These are phyloP conservation scores for Pythium oligandrum DNA, from an alignment of 352 stramenopile genomes.

Conservation along the genomic window DNA sequence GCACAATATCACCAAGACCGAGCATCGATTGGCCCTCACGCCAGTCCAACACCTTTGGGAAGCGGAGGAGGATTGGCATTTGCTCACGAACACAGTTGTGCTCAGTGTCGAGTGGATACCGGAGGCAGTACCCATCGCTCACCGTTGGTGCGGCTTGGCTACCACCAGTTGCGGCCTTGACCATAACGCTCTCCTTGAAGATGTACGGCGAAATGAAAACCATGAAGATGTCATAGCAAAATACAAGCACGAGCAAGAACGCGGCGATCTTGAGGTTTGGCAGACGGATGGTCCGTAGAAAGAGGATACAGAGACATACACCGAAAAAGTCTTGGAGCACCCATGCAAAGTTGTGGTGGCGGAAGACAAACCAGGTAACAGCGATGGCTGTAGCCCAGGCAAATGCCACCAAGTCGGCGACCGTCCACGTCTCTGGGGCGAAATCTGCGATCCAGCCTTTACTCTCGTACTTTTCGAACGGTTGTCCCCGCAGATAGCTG, in stretches of 20 bases:
- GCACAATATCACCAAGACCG: conserved; percentile 95
- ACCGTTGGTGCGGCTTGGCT: conserved; percentile 38
- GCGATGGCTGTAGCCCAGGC: conserved; percentile 43
- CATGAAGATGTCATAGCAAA: conserved; percentile 97
- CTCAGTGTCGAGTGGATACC: conserved; percentile 62
- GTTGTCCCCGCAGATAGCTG: conserved; percentile 25
- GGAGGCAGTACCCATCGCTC: conserved; percentile 54
- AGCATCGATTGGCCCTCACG: conserved; percentile 89
- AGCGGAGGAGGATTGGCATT: conserved; percentile 93
- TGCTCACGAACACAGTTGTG: conserved; percentile 71
- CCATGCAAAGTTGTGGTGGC: conserved; percentile 84
- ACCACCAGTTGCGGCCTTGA: conserved; percentile 91
- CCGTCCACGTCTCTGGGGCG: conserved; percentile 57
- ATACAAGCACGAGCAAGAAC: conserved; percentile 90
- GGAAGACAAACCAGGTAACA: conserved; percentile 68
- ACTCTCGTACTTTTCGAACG: conserved; percentile 19
- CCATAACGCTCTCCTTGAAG: conserved; percentile 92
- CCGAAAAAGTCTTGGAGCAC: conserved; percentile 93
- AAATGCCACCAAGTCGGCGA: conserved; percentile 85
- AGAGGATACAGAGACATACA: conserved; percentile 92
- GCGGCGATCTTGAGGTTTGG: conserved; percentile 91
- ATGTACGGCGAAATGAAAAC: conserved; percentile 93
- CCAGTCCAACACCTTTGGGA: conserved; percentile 93
- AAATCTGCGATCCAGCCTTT: conserved; percentile 35
- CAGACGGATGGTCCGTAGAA: conserved; percentile 89